phyloP scores from a whole-genome alignment of 1,284 basidiomycete species.

The Sporisorium scitamineum region DNA sequence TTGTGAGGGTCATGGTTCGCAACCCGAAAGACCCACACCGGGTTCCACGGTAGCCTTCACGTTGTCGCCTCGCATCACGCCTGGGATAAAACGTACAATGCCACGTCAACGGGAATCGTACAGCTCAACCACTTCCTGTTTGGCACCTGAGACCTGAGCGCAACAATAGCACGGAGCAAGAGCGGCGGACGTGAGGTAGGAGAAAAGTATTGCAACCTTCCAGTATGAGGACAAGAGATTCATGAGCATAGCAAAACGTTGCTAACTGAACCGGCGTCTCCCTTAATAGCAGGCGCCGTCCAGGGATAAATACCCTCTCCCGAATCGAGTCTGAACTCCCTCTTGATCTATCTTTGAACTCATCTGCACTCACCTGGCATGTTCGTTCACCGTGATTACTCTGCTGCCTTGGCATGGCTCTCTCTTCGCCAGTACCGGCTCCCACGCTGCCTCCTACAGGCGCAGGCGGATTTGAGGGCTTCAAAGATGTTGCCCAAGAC shows the following conservation, averaged over 20 bases:
- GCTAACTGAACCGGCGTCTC: neutral
- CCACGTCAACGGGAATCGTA: no score
- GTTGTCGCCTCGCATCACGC: no score
- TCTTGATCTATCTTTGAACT: neutral
- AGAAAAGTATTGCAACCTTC: no score
- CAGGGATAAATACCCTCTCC: neutral
- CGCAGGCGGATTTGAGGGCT: neutral
- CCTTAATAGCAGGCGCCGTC: neutral
- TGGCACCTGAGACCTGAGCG: no score
- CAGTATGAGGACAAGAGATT: no score
- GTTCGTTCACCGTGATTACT: neutral
- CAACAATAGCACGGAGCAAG: no score
- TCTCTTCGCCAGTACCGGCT: slow-evolving; percentile 1
- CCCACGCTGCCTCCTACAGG: neutral
- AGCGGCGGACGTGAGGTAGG: no score
- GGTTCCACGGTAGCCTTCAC: neutral
- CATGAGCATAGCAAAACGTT: no score
- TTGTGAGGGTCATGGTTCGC: neutral
- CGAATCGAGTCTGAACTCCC: neutral
- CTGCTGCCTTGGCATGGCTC: neutral
- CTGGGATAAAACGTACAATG: no score
- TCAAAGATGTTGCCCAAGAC: neutral
- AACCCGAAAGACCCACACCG: neutral
- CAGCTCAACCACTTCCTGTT: no score
- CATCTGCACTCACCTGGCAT: neutral